phyloP scores from a whole-genome alignment of 2,329 filamentous ascomycete species.

The Aphanoascus verrucosus region DNA sequence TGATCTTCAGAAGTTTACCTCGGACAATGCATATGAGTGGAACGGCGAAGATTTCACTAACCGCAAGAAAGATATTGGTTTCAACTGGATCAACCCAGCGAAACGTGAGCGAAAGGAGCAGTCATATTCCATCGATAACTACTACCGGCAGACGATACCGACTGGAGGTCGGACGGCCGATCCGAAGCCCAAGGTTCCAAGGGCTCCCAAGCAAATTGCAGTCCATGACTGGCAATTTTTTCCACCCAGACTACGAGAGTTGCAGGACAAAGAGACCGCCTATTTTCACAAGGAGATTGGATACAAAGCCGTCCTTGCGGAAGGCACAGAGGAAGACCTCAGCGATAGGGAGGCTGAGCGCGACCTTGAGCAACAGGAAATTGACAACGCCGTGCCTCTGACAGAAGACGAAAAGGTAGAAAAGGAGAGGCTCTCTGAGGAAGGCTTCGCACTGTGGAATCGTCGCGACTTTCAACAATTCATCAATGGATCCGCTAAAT shows the following conservation, averaged over 20 bases:
- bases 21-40: conserved; percentile 97
- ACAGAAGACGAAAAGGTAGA: conserved; percentile 82
- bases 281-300: conserved; percentile 93
- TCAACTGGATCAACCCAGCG: conserved; percentile 95
- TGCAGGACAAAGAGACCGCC: conserved; percentile 94
- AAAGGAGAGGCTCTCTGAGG: conserved; percentile 67
- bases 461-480: conserved; percentile 97
- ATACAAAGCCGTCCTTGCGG: conserved; percentile 82
- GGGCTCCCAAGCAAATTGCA: conserved; percentile 80
- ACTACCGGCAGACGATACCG: conserved; percentile 84
- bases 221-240: conserved; percentile 99
- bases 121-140: conserved; percentile 97
- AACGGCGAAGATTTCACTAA: conserved; percentile 93
- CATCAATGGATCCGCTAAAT: conserved; percentile 86
- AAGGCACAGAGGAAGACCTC: conserved; percentile 78
- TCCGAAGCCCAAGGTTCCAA: conserved; percentile 87
- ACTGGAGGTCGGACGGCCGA: conserved; percentile 70
- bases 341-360: conserved; percentile 80
- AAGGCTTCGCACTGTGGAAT: conserved; percentile 93
- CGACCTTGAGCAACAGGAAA: conserved; percentile 77
- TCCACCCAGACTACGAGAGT: conserved; percentile 66
- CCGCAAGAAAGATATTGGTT: conserved; percentile 79
- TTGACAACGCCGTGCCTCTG: conserved; percentile 78
- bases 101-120: conserved; percentile 98
- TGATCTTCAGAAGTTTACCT: conserved; percentile 94